phyloP scores from a whole-genome alignment of 352 stramenopile genomes.

The Blastocystis sp. region DNA sequence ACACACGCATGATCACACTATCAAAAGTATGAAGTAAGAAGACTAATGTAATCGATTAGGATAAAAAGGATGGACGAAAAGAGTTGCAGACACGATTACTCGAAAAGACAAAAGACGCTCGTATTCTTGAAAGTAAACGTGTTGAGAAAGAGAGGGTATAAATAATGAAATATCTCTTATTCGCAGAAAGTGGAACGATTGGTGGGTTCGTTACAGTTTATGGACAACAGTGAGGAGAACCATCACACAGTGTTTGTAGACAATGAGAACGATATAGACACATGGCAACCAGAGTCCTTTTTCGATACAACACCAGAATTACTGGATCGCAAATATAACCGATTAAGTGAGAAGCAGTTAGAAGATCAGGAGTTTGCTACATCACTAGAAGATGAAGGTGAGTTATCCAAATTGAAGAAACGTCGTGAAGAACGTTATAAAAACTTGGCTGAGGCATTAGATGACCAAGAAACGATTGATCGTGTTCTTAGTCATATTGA shows the following conservation, averaged over 20 bases:
- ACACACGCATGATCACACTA: slow-evolving; percentile 89
- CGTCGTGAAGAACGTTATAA: slow-evolving; percentile 76
- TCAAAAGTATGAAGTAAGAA: slow-evolving; percentile 73
- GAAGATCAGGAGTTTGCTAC: slow-evolving; percentile 72
- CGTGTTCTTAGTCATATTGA: slow-evolving; percentile 78
- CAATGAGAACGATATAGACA: slow-evolving; percentile 65
- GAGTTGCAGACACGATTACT: slow-evolving; percentile 72
- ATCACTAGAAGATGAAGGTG: slow-evolving; percentile 70
- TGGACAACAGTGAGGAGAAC: slow-evolving; percentile 27
- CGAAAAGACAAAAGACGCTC: slow-evolving; percentile 23
- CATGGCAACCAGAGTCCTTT: slow-evolving; percentile 66
- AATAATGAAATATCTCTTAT: slow-evolving; percentile 62
- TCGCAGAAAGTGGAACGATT: slow-evolving; percentile 66
- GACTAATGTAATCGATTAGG: slow-evolving; percentile 69
- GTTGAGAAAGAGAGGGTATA: slow-evolving; percentile 67
- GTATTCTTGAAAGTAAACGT: slow-evolving; percentile 18
- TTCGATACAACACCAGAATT: slow-evolving; percentile 79
- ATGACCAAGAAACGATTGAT: slow-evolving; percentile 76
- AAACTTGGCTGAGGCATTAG: slow-evolving; percentile 76
- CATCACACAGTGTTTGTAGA: slow-evolving; percentile 70
- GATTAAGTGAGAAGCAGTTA: slow-evolving; percentile 75
- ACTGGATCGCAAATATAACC: slow-evolving; percentile 73
- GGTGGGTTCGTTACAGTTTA: slow-evolving; percentile 20
- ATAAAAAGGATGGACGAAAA: slow-evolving; percentile 70
- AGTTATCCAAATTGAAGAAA: slow-evolving; percentile 75